phyloP scores from a whole-genome alignment of 129 eudicot species.

The Glebionis coronaria region DNA sequence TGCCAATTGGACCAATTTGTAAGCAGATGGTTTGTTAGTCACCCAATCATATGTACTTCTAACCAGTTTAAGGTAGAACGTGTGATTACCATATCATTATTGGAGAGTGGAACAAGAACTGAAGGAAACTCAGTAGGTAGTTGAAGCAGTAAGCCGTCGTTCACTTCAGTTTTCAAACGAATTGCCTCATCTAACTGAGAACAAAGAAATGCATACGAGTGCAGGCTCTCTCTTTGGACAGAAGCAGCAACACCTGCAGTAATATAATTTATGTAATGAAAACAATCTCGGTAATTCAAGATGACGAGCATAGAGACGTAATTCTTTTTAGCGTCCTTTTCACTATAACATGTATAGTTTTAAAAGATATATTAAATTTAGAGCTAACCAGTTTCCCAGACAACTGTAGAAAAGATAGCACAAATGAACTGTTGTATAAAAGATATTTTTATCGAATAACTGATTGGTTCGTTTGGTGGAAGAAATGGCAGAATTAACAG shows the following conservation, averaged over 20 bases:
- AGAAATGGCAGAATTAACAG: background rate
- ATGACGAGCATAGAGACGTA: background rate
- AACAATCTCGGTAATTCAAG: slow-evolving; percentile 1
- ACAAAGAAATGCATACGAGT: slow-evolving; percentile 47
- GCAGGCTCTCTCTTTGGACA: slow-evolving; percentile 74
- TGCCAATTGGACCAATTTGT: no score
- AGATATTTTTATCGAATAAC: background rate
- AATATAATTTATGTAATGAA: background rate
- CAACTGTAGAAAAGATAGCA: background rate
- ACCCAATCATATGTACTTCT: no score
- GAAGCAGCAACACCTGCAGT: slow-evolving; percentile 53
- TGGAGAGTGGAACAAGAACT: slow-evolving; percentile 64
- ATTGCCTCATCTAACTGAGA: slow-evolving; percentile 52
- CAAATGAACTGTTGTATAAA: background rate
- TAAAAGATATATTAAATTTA: no score
- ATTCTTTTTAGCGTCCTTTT: background rate
- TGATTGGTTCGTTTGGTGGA: background rate
- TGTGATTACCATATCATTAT: slow-evolving; percentile 50
- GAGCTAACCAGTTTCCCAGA: background rate
- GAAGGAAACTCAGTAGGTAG: slow-evolving; percentile 62
- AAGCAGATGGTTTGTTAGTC: background rate
- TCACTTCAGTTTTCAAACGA: slow-evolving; percentile 24
- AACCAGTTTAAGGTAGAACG: no score
- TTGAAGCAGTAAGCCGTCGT: slow-evolving; percentile 48
- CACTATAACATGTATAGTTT: no score